phyloP scores from a whole-genome alignment of 768 basidiomycete species.

The Boletus reticuloceps region DNA sequence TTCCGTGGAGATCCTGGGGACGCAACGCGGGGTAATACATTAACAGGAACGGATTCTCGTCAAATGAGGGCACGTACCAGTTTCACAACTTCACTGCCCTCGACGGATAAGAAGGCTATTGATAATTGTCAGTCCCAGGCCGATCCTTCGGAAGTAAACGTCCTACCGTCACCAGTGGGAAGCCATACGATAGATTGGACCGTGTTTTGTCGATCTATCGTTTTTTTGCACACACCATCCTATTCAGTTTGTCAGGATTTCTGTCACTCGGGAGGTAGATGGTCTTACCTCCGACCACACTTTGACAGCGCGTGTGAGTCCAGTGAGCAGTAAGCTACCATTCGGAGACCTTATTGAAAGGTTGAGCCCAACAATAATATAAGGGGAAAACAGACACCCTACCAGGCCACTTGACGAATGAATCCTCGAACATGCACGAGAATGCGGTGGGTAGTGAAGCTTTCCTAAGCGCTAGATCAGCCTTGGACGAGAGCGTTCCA shows the following conservation, averaged over 20 bases:
- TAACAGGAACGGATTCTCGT: no score
- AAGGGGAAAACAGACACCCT: not conserved
- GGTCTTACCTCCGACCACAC: constrained; percentile 46
- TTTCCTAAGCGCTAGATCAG: constrained; percentile 31
- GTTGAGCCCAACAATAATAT: not conserved
- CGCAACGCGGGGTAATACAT: no score
- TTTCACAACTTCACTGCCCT: no score
- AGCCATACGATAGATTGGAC: not conserved
- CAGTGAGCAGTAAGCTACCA: constrained; percentile 44
- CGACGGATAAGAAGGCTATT: no score
- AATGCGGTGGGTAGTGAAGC: constrained; percentile 40
- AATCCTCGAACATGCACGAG: constrained; percentile 51
- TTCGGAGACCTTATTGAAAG: constrained; percentile 42
- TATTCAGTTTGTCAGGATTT: constrained; percentile 17
- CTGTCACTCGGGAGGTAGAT: not conserved
- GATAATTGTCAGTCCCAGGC: no score
- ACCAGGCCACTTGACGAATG: constrained; percentile 54
- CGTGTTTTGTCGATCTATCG: constrained; percentile 43
- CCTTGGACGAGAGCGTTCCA: constrained; percentile 4
- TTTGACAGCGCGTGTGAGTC: constrained; percentile 46
- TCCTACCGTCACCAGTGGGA: no score
- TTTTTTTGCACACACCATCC: constrained; percentile 49
- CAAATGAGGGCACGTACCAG: no score
- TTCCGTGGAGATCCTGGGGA: no score
- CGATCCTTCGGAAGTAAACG: no score